Evolutionary conservation across 2,329 filamentous ascomycete species (phyloP).

Genomic region (Exophiala viscosa): DNA sequence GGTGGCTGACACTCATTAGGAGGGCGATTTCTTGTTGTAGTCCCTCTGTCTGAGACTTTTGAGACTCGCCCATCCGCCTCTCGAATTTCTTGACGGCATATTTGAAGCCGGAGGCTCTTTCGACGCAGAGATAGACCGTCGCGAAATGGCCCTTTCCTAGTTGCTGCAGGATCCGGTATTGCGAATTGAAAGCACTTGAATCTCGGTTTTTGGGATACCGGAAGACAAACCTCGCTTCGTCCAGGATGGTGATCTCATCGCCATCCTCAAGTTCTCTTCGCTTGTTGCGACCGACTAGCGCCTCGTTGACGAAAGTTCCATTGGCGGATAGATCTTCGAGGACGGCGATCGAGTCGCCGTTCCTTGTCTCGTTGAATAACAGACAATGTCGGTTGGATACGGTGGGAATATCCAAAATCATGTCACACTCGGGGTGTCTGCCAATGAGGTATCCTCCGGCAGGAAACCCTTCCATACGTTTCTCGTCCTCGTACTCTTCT

Average conservation of each 20-base stretch:
- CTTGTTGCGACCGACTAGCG: conserved; percentile 85
- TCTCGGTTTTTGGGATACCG: conserved; percentile 73
- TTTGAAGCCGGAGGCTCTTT: conserved; percentile 74
- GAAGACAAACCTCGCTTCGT: conserved; percentile 85
- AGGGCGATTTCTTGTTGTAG: conserved; percentile 95
- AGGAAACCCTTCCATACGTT: conserved; percentile 55
- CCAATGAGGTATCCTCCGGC: conserved; percentile 88
- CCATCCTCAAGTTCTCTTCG: conserved; percentile 81
- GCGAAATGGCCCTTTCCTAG: conserved; percentile 95
- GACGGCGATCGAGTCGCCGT: conserved; percentile 62
- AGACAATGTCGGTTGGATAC: conserved; percentile 74
- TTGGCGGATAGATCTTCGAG: conserved; percentile 94
- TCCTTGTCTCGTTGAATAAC: conserved; percentile 54
- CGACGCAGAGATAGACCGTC: conserved; percentile 84
- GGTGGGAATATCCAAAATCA: conserved; percentile 69
- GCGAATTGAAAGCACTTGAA: conserved; percentile 75
- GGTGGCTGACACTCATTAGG: conserved; percentile 94
- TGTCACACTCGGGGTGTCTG: conserved; percentile 87
- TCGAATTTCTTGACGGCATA: conserved; percentile 96
- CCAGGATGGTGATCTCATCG: conserved; percentile 84
- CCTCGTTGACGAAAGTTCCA: conserved; percentile 93
- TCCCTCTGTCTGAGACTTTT: conserved; percentile 77
- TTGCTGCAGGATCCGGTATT: conserved; percentile 79
- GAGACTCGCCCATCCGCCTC: conserved; percentile 75
- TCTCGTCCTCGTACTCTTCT: conserved; percentile 60